Base-by-base conservation (phyloP, 1,284 basidiomycete genomes). In the Sphaerobolus stellatus region DNA sequence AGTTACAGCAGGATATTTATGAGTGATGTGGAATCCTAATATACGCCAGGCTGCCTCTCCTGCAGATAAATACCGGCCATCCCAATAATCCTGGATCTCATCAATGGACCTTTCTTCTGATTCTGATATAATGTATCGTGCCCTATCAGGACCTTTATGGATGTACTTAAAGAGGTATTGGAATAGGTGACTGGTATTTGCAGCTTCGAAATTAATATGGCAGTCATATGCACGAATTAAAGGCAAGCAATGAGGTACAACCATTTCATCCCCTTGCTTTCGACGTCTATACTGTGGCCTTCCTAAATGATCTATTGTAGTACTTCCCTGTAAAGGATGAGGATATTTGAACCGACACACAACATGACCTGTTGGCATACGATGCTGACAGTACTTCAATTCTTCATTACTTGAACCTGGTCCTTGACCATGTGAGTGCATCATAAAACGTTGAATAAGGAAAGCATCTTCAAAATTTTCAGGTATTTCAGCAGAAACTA, bases 161-260 rank as follows among this genome's bases (percentile, higher is more conserved):
- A n/a, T n/a, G n/a, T 36, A 5, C 45, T 56, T 2, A 70, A 59
- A 56, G 73, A 71, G 34, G 74, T 59, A n/a, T 64, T 64, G 64
- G 50, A 75, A 71, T 4, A 72, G 34, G 20, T 68, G 66, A 0
- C 66, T 64, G 0, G 68, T 66, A 36, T 49, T 61, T 0, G 70
- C 70, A 13, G 64, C 61, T 50, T 75, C 72, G 40, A 73, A 64
- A 54, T 74, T 71, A 48, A 75, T 66, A 51, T 75, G 71, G 40
- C 72, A 74, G 1, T 67, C 25, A 29, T 68, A 68, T 54, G 64
- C 59, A 0, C 56, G 56, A 0, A 71, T 34, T 0, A 74, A 58
- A 0, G 60, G 58, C 0, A 69, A 62, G 50, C 68, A 71, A 45
- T 74, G 59, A 0, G 70, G 64, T 1, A 74, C 71, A 25, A 73